Evolutionary conservation across 2,329 filamentous ascomycete species (phyloP).

Genomic region (Talaromyces sp.): DNA sequence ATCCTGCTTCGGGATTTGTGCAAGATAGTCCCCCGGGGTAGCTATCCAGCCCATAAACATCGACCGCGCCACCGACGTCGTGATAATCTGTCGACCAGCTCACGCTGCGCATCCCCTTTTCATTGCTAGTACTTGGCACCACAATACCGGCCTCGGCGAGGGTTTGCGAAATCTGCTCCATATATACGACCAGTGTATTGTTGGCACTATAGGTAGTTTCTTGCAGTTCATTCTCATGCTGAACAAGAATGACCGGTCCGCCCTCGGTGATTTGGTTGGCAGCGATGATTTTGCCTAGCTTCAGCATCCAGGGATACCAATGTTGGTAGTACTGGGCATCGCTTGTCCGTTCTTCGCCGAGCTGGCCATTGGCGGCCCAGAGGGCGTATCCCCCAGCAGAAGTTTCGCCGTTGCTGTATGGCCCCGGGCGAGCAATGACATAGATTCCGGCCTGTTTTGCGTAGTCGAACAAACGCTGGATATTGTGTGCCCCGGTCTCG

Average conservation of each 20-base stretch:
- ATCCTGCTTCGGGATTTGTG: conserved; percentile 45
- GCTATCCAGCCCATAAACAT: conserved; percentile 62
- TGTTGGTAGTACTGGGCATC: conserved; percentile 40
- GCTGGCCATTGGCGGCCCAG: conserved; percentile 44
- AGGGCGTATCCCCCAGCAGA: conserved; percentile 44
- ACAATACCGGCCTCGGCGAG: conserved; percentile 62
- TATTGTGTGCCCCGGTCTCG: conserved; percentile 45
- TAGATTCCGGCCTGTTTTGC: conserved; percentile 50
- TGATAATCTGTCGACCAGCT: conserved; percentile 51
- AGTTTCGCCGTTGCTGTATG: conserved; percentile 50
- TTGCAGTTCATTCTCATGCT: conserved; percentile 78
- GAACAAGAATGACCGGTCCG: conserved; percentile 70
- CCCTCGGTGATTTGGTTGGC: conserved; percentile 72
- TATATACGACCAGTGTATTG: conserved; percentile 63
- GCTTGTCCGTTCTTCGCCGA: conserved; percentile 39
- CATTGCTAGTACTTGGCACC: conserved; percentile 71
- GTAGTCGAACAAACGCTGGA: conserved; percentile 47
- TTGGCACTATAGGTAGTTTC: conserved; percentile 42
- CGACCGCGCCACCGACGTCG: conserved; percentile 49
- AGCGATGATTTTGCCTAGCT: conserved; percentile 45
- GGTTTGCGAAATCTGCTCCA: conserved; percentile 65
- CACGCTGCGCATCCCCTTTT: conserved; percentile 61
- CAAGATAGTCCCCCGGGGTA: conserved; percentile 49
- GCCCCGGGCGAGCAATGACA: conserved; percentile 47
- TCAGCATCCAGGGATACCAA: conserved; percentile 45